Conservation (phyloP, 78 protist genomes). For the Creolimax fragrantissima region DNA sequence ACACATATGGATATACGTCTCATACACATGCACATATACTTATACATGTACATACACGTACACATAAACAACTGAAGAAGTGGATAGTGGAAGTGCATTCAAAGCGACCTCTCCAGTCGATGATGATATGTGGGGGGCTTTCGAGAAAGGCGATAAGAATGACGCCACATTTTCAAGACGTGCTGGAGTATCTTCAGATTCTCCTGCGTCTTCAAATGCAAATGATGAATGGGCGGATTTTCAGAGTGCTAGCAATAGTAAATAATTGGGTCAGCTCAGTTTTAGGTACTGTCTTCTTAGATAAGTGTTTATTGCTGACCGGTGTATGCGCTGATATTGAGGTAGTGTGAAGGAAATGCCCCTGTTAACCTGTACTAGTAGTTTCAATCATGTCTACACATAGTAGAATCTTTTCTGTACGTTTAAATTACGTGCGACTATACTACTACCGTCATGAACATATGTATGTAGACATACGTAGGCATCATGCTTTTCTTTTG, state of each 20-base stretch:
- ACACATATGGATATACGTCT: neutral
- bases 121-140: neutral
- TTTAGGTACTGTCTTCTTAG: neutral
- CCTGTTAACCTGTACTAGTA: too few relatives aligned
- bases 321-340: too few relatives aligned
- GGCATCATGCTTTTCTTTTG: too few relatives aligned
- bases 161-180: too few relatives aligned
- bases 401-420: too few relatives aligned
- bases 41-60: neutral
- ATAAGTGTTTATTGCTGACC: neutral
- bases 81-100: neutral
- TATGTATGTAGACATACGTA: too few relatives aligned
- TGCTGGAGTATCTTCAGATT: too few relatives aligned
- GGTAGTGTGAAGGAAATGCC: too few relatives aligned
- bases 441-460: too few relatives aligned
- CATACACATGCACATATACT: neutral
- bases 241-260: neutral
- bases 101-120: neutral
- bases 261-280: neutral
- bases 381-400: too few relatives aligned
- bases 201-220: neutral
- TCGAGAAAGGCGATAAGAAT: neutral
- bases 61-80: neutral
- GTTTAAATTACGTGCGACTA: too few relatives aligned
- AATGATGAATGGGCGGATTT: neutral